Evolutionary conservation across 2,329 filamentous ascomycete genomes (phyloP), one percentile per base, ranked within the genome.

Genomic region (Graphilbum ipis-grandicollis): DNA sequence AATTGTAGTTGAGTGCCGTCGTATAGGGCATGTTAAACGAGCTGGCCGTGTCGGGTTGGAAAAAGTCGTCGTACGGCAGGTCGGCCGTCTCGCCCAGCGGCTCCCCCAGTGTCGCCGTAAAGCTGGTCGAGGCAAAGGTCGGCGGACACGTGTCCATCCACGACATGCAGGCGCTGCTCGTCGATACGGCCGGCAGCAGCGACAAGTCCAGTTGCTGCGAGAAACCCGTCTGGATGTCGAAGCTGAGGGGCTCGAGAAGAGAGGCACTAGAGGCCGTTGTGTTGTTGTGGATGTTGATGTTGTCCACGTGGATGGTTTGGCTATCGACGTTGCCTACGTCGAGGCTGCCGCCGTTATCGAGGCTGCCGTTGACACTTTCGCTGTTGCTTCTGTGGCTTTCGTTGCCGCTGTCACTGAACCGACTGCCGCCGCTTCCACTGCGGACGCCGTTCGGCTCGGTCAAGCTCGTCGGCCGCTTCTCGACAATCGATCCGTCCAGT

Each of bases 21-120:
- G 43, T 44, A 21, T 41, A 44, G 13, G 43, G 43, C 43, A 44
- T 44, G 15, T 44, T 44, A 30, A 44, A 44, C 3, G 43, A 44
- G 21, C 41, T 43, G 13, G 43, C 41, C 4, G 43, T 44, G 22
- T 44, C 43, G 7, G 43, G 32, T 31, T 44, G 43, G 34, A 44
- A 43, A 1, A 32, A 31, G 29, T 42, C 32, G 14, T 44, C 42
- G 18, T 37, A 32, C 35, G 18, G 31, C 19, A 39, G 25, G 15
- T 38, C 26, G 26, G 26, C 10, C 26, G 12, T 13, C 5, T 6
- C 21, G 21, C 6, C n/a, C 21, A 23, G 21, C 21, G 21, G 21
- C 21, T 5, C 25, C 36, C 18, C 37, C 12, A 17, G 33, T 17
- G 22, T 19, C 15, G 32, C 15, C 25, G 19, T 22, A 12, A 25